Base-by-base conservation (phyloP, 805 yeast genomes). In the Candida alai region DNA sequence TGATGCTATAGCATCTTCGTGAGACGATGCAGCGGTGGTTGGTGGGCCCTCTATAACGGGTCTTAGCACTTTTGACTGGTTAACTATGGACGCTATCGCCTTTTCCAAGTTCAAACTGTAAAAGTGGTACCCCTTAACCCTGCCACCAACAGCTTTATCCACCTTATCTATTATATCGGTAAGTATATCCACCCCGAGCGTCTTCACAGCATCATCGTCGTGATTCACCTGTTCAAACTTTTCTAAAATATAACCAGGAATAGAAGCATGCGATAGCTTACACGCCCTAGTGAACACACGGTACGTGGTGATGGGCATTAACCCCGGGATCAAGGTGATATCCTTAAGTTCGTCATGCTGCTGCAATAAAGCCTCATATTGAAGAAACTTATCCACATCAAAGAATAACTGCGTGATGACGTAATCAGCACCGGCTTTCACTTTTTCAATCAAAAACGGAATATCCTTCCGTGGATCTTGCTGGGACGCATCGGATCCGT, bases 371-470 rank as follows among this genome's bases (percentile, higher is more conserved):
- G 60, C 50, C 43, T 85, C 90, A 58, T 81, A 93, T 2, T 56
- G 54, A 17, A 86, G 48, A 55, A 84, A 88, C 54, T 82, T 82
- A 34, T 74, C 77, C n/a, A 78, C 84, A 56, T 90, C 96, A 54
- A 82, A 90, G 52, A 93, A 90, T 50, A 90, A 58, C 63, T 90
- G 98, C 0, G 97, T 87, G 42, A 93, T 76, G 34, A 93, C 76
- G 53, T 87, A 93, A 51, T 87, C 94, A 2, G 97, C 98, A 28
- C 98, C 98, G 2, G 97, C 97, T 38, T 79, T 73, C 16, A 90
- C 73, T 56, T 93, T 93, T 45, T 86, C 95, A 32, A 78, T 74
- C 58, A 93, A 70, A 52, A 59, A 87, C 5, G 93, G 90, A 30
- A 90, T 51, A 57, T 90, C 98, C 30, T 71, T 71, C 15, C 55